Evolutionary conservation across 352 stramenopile species (phyloP).

Genomic region (Albugo candida): DNA sequence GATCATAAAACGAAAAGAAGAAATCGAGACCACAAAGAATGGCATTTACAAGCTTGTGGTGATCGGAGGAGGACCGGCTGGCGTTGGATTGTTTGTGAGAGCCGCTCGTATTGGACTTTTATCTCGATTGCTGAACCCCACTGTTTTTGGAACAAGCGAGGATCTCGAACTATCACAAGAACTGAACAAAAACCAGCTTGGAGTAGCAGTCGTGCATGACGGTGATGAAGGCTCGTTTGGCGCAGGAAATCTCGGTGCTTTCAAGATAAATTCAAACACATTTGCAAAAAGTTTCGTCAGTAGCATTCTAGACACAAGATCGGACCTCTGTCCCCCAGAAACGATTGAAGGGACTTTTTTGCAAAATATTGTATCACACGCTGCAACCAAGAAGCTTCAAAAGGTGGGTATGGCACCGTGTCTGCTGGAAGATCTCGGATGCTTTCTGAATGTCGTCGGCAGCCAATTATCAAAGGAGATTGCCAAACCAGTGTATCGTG

Average conservation of each 20-base stretch:
- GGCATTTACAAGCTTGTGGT: slow-evolving; percentile 53
- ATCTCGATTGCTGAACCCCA: slow-evolving; percentile 24
- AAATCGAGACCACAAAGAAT: slow-evolving; percentile 4
- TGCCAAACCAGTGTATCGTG: slow-evolving; percentile 10
- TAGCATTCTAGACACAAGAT: slow-evolving; percentile 62
- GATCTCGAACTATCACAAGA: slow-evolving; percentile 19
- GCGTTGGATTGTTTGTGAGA: slow-evolving; percentile 54
- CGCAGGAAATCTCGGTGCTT: slow-evolving; percentile 42
- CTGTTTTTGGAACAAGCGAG: slow-evolving; percentile 16
- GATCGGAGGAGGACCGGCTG: slow-evolving; percentile 42
- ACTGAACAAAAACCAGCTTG: slow-evolving; percentile 26
- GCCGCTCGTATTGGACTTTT: slow-evolving; percentile 41
- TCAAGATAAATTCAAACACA: slow-evolving; percentile 77
- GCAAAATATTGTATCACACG: slow-evolving; percentile 24
- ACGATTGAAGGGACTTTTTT: slow-evolving; percentile 55
- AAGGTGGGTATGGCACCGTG: slow-evolving; percentile 25
- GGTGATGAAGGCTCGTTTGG: slow-evolving; percentile 31
- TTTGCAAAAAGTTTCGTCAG: slow-evolving; percentile 50
- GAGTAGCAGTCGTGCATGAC: slow-evolving; percentile 41
- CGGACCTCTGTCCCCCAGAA: slow-evolving; percentile 49
- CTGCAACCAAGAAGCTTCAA: slow-evolving; percentile 31
- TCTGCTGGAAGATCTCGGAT: slow-evolving; percentile 37
- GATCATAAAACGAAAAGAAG: neutral
- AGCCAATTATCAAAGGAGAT: slow-evolving; percentile 24
- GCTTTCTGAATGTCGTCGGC: slow-evolving; percentile 41